Conservation (phyloP, 495 filamentous ascomycete species). For the Penicillium goetzii region DNA sequence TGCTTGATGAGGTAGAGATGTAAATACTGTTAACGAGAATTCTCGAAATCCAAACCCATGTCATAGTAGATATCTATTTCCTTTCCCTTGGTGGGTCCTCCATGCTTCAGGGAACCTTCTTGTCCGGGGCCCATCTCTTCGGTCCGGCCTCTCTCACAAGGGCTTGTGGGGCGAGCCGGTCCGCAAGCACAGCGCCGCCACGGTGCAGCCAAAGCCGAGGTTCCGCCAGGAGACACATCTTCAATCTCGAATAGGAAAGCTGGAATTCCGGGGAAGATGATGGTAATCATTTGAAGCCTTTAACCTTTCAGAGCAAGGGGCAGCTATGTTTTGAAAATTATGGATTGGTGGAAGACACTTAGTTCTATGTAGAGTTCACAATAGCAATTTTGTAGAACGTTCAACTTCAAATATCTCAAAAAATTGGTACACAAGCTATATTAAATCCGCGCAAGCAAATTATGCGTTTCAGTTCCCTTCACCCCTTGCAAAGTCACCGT, state of each 20-base stretch:
- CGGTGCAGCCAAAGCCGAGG: not conserved
- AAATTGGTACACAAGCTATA: not conserved
- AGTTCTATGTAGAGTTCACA: not conserved
- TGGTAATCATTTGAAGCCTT: not conserved
- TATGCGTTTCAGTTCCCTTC: constrained; percentile 25
- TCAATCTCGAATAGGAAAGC: not conserved
- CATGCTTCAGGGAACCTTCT: not conserved
- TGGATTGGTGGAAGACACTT: not conserved
- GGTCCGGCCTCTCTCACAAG: not conserved
- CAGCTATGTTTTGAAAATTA: not conserved
- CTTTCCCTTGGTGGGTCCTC: not conserved
- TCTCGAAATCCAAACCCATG: not conserved
- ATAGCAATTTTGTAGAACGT: too few relatives aligned
- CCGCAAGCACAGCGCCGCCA: not conserved
- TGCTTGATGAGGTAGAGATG: not conserved
- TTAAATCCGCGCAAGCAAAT: constrained; percentile 19
- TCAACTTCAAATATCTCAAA: not conserved
- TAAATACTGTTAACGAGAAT: not conserved
- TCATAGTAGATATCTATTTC: not conserved
- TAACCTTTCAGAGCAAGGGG: not conserved
- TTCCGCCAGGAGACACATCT: not conserved
- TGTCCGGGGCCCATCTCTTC: not conserved
- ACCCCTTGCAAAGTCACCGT: constrained; percentile 28
- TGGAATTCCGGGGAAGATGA: not conserved
- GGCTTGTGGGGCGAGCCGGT: not conserved